Evolutionary conservation across 352 stramenopile species (phyloP), one percentile per base, ranked within the genome.

Genomic region (Globisporangium mamillatum): DNA sequence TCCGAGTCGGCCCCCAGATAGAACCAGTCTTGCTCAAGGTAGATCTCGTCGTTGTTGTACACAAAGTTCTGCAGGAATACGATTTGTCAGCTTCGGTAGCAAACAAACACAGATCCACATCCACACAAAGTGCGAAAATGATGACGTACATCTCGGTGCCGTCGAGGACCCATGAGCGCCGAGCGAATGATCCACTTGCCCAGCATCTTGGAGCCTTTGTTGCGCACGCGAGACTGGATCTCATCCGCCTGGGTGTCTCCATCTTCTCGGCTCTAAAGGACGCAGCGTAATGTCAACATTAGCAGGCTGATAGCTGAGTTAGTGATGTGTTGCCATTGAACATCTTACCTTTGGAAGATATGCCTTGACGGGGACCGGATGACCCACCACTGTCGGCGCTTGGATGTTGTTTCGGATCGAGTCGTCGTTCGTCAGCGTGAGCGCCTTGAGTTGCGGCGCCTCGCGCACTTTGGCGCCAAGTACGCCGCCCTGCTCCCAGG

Each of bases 21-120:
- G 73, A 94, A 94, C 84, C 86, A 92, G 72, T 94, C 84, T 56
- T 94, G 86, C 75, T 94, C 84, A 16, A 94, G 65, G 64, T 88
- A 94, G 18, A 94, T 75, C 68, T 94, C 86, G 61, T 92, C 84
- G 63, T 86, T 86, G 74, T 92, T 94, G 76, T 92, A 92, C 29
- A 93, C 86, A 61, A 90, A 93, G 32, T 80, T 82, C 84, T 92
- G 61, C 10, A 29, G 60, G 5, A 12, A 59, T 3, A 27, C 7
- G 9, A 25, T 18, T 9, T 29, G 34, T 66, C 20, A 70, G 32
- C 8, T 20, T 50, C 41, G 12, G 27, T 29, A 29, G 27, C 27
- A 29, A 29, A 29, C 27, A 29, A 29, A 1, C 27, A 29, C 27
- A 29, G 27, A 29, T 29, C 1, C 27, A 29, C 27, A 29, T 29